Base-by-base conservation (phyloP, 768 basidiomycete species). In the Daedaleopsis sinensis region DNA sequence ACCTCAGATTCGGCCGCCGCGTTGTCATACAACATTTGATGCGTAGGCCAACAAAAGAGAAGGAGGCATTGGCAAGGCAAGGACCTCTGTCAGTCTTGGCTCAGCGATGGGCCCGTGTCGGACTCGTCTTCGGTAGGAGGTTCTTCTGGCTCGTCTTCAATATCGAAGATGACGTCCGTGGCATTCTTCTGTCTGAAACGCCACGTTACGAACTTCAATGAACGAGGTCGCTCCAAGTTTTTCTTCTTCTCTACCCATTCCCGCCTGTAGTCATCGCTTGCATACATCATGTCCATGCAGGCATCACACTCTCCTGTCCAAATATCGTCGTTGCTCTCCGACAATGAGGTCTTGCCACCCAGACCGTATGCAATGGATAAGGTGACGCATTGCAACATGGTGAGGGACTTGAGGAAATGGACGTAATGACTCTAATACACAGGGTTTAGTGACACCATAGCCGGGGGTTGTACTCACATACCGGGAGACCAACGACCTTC, bases 241-340 rank as follows among this genome's bases (percentile, higher is more conserved):
- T 52, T 61, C 42, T 67, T 64, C 55, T 51, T 61, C 50, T 48
- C 57, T 15, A 56, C 38, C 62, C 62, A 61, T 10, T 64, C 58
- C 10, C 5, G 3, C 24, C 38, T 32, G 48, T 52, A 67, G 13
- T 50, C 60, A 15, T 42, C 39, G 12, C 53, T 50, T 11, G 44
- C 24, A 38, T 56, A 63, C 59, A 67, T 56, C 35, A 62, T 58
- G 38, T 55, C 49, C 50, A 63, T 61, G 36, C 65, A 67, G 1
- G 57, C 57, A 53, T 61, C 65, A 39, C 65, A 67, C 36, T 67
- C 62, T 2, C 65, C 65, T 8, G 50, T 18, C 65, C 65, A 67
- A 5, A 55, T 3, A 10, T 9, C 35, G n/a, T 64, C 50, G 38
- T 62, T 55, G n/a, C n/a, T 32, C 6, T 57, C 18, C 9, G n/a